Evolutionary conservation across 257 asterid species (phyloP), one percentile per base, ranked within the genome.

Genomic region (Gentiana macrophylla): DNA sequence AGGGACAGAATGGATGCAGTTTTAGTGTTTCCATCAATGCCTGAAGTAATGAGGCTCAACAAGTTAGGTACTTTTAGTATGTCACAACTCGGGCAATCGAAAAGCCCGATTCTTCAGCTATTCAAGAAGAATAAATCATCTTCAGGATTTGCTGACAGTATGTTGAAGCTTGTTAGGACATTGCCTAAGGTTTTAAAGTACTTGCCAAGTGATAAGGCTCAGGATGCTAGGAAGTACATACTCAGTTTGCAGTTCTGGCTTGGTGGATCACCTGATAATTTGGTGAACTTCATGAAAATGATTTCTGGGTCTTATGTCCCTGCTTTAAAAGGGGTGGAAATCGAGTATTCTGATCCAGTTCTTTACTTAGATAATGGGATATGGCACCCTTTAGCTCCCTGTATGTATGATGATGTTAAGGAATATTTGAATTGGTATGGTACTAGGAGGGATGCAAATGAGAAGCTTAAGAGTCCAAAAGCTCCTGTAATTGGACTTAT

Each of bases 311-410:
- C 95, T 6, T 92, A 87, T 47, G 84, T 92, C 15, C 98, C 98
- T 1, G 87, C 93, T 5, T 44, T 92, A 15, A 92, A 85, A 56
- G 82, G 85, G 51, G 43, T 52, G 49, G 81, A 81, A 41, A 72
- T 92, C 32, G 81, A 71, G 50, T 91, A 85, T 35, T 69, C 95
- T 1, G 98, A 92, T 24, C 98, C 98, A 1, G 97, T 92, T 53
- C 44, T 92, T 77, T 92, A 76, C 66, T 66, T 88, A 60, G 98
- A 92, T 47, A 79, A 6, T 37, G 95, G 98, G 12, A 71, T 92
- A 53, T 92, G 98, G 98, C 98, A 91, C 60, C 98, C 98, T 37
- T 70, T 91, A 76, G 98, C 98, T 63, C 96, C 98, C 12, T 76
- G 94, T 57, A 91, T 91, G 98, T 87, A 80, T 52, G 96, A 84